phyloP scores from a whole-genome alignment of 352 stramenopile species.

The Phytophthora multivora region DNA sequence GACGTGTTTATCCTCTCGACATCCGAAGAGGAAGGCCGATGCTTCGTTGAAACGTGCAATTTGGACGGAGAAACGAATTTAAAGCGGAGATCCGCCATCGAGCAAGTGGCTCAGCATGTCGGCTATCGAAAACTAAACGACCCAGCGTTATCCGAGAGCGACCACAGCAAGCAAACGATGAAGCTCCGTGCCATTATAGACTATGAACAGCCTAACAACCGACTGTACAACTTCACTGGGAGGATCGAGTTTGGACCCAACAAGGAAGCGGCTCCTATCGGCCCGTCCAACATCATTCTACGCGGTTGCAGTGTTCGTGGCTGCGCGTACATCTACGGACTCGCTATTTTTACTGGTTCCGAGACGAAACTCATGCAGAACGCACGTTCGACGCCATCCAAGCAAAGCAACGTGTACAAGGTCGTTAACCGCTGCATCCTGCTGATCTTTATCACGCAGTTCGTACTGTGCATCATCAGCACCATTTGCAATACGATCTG shows the following conservation, averaged over 20 bases:
- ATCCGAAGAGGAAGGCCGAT: constrained; percentile 75
- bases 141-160: constrained; percentile 37
- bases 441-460: constrained; percentile 69
- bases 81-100: constrained; percentile 77
- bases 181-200: constrained; percentile 50
- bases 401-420: constrained; percentile 74
- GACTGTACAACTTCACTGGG: constrained; percentile 73
- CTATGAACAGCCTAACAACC: constrained; percentile 83
- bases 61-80: constrained; percentile 95
- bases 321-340: constrained; percentile 59
- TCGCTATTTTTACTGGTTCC: constrained; percentile 90
- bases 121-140: constrained; percentile 70
- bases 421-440: constrained; percentile 77
- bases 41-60: constrained; percentile 94
- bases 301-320: constrained; percentile 74
- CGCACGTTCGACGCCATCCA: constrained; percentile 62
- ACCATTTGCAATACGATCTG: constrained; percentile 62
- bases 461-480: constrained; percentile 66
- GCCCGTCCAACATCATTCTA: constrained; percentile 82
- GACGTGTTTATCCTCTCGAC: constrained; percentile 77
- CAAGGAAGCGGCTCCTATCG: constrained; percentile 52
- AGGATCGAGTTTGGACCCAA: constrained; percentile 36
- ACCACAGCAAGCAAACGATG: constrained; percentile 47
- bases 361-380: constrained; percentile 92
- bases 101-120: constrained; percentile 57